A percentile compares a stretch with the other conserved stretches of the same genome.
These are phyloP conservation scores for Rauvolfia tetraphylla DNA, from an alignment of 257 asterid species.

Conservation along the genomic window DNA sequence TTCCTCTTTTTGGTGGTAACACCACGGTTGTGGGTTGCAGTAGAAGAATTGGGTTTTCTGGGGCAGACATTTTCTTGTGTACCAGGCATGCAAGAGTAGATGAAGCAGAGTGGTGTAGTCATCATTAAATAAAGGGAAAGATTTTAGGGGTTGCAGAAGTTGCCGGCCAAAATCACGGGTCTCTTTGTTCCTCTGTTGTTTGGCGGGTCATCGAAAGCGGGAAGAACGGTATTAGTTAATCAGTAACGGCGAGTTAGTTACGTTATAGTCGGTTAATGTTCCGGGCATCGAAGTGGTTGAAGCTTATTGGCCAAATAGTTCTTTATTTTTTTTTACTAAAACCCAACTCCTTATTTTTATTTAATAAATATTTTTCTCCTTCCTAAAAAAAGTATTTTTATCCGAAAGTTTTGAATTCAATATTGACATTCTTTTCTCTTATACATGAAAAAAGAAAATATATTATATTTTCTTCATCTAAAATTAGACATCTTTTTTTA, in stretches of 20 bases:
- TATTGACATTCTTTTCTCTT: no score
- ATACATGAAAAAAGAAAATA: no score
- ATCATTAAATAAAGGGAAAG: neutral
- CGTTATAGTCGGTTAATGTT: no score
- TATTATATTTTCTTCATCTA: no score
- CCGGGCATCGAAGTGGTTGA: no score
- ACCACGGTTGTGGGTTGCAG: constrained; percentile 18
- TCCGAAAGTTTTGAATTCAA: no score
- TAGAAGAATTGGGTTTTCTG: constrained; percentile 27
- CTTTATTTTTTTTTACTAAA: no score
- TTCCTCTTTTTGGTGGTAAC: constrained; percentile 13
- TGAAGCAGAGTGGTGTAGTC: neutral
- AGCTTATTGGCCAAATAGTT: neutral
- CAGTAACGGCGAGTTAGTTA: neutral
- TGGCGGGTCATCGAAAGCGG: neutral
- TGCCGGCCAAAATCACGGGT: constrained; percentile 1
- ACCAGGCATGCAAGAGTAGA: neutral
- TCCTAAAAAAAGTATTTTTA: no score
- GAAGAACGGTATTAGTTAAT: no score
- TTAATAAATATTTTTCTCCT: no score
- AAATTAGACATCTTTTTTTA: no score
- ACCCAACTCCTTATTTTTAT: no score
- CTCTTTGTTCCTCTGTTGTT: neutral
- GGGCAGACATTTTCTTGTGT: constrained; percentile 12
- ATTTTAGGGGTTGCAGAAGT: neutral